Evolutionary conservation across 768 basidiomycete genomes (phyloP).

Genomic region (Macrolepiota fuliginosa): DNA sequence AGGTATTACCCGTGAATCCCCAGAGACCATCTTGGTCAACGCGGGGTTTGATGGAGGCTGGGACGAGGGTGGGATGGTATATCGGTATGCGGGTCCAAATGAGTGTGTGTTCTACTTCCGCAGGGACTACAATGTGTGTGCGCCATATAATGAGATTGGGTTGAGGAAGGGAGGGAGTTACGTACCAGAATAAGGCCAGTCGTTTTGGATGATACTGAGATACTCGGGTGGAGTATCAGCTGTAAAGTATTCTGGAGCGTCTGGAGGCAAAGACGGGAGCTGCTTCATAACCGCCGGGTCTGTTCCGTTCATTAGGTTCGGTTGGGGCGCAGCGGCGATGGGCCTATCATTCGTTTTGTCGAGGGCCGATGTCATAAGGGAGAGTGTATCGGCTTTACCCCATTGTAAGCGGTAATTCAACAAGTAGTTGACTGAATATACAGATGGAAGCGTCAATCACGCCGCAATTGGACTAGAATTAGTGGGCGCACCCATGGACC

Average conservation of each 20-base stretch:
- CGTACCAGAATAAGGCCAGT: constrained; percentile 86
- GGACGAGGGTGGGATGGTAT: constrained; percentile 57
- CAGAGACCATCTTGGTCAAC: constrained; percentile 76
- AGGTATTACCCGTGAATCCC: constrained; percentile 69
- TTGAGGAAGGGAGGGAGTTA: background rate
- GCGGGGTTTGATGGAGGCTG: constrained; percentile 48
- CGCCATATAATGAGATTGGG: background rate
- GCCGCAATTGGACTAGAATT: background rate
- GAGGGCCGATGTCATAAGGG: constrained; percentile 56
- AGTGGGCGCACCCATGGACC: constrained; percentile 54
- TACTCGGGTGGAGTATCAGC: constrained; percentile 55
- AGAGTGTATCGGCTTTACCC: constrained; percentile 66
- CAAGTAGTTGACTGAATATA: constrained; percentile 66
- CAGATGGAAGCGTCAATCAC: background rate
- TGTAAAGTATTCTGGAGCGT: constrained; percentile 60
- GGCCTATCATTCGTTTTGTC: constrained; percentile 20
- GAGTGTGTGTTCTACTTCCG: constrained; percentile 69
- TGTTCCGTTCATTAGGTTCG: constrained; percentile 6
- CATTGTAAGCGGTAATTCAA: constrained; percentile 67
- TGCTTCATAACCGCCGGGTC: background rate
- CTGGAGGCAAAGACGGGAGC: constrained; percentile 25
- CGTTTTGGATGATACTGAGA: constrained; percentile 74
- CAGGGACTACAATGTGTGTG: constrained; percentile 46
- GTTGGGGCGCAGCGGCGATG: background rate
- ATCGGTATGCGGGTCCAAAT: constrained; percentile 79